These are phyloP conservation scores for Bretschneidera sinensis DNA, from an alignment of 345 rosid species.

Conservation along the genomic window DNA sequence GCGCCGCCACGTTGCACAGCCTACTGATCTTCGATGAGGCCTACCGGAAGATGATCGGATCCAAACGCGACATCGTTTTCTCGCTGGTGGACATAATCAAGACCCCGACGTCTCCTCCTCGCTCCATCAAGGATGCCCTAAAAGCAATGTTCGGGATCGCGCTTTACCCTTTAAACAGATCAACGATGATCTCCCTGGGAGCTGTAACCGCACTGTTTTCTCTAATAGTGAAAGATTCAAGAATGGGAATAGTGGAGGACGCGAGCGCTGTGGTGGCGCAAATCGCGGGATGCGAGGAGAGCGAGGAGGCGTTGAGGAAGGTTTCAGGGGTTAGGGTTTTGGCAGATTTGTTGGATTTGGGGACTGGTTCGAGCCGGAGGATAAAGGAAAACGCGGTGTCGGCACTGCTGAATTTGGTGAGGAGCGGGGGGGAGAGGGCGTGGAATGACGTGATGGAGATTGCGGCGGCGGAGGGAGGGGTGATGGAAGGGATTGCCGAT, in stretches of 20 bases:
- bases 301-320: slow-evolving; percentile 56
- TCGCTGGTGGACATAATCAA: slow-evolving; percentile 59
- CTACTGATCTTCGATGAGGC: slow-evolving; percentile 73
- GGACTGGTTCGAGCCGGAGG: slow-evolving; percentile 59
- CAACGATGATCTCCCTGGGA: slow-evolving; percentile 61
- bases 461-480: slow-evolving; percentile 34
- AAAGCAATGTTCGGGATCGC: slow-evolving; percentile 80
- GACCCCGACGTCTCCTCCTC: slow-evolving; percentile 47
- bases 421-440: slow-evolving; percentile 50
- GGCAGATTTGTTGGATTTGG: slow-evolving; percentile 67
- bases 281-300: slow-evolving; percentile 83
- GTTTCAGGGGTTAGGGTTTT: slow-evolving; percentile 51
- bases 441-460: slow-evolving; percentile 38
- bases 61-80: slow-evolving; percentile 80
- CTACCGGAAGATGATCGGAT: slow-evolving; percentile 74
- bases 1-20: slow-evolving; percentile 82
- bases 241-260: slow-evolving; percentile 85
- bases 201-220: slow-evolving; percentile 59
- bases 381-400: slow-evolving; percentile 77
- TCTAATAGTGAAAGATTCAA: slow-evolving; percentile 61
- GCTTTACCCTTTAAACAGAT: slow-evolving; percentile 59
- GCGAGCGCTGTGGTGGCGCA: slow-evolving; percentile 91
- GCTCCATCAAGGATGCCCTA: slow-evolving; percentile 79
- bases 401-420: slow-evolving; percentile 65
- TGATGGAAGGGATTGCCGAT: slow-evolving; percentile 50